Evolutionary conservation across 2,329 filamentous ascomycete genomes (phyloP).

Genomic region (Ophiocordyceps camponoti-saundersi): DNA sequence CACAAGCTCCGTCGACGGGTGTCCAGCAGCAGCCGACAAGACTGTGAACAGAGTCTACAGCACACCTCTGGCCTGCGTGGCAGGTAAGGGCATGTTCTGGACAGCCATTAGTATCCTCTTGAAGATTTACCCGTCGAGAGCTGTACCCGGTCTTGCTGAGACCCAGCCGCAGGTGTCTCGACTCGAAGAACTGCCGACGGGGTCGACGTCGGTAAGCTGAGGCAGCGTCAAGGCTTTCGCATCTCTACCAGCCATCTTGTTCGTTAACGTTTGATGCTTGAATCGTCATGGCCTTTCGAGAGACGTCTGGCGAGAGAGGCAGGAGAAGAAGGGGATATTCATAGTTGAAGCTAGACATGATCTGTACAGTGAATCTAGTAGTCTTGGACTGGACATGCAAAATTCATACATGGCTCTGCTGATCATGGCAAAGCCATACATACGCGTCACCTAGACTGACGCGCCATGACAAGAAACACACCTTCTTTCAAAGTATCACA

Average conservation of each 20-base stretch:
- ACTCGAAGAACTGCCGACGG: not conserved
- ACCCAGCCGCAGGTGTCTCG: constrained; percentile 7
- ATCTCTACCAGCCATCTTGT: not conserved
- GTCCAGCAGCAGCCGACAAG: constrained; percentile 8
- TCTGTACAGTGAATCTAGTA: too few relatives aligned
- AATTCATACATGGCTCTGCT: not conserved
- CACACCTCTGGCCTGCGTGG: constrained; percentile 6
- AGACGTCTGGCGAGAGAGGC: not conserved
- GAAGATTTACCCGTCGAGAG: not conserved
- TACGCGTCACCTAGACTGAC: not conserved
- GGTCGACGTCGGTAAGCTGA: not conserved
- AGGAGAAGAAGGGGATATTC: not conserved
- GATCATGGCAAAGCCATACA: not conserved
- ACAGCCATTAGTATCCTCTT: not conserved
- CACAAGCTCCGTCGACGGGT: constrained; percentile 1
- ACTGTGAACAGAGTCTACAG: constrained; percentile 3
- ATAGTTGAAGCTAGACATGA: not conserved
- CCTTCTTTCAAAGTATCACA: not conserved
- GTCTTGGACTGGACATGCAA: not conserved
- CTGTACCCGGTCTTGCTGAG: constrained; percentile 5
- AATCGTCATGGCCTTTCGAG: too few relatives aligned
- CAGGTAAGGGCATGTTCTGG: constrained; percentile 6
- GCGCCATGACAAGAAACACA: not conserved
- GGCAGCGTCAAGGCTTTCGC: not conserved
- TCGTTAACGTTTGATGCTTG: not conserved